phyloP scores from a whole-genome alignment of 352 stramenopile genomes.

The Pythium myriotylum region DNA sequence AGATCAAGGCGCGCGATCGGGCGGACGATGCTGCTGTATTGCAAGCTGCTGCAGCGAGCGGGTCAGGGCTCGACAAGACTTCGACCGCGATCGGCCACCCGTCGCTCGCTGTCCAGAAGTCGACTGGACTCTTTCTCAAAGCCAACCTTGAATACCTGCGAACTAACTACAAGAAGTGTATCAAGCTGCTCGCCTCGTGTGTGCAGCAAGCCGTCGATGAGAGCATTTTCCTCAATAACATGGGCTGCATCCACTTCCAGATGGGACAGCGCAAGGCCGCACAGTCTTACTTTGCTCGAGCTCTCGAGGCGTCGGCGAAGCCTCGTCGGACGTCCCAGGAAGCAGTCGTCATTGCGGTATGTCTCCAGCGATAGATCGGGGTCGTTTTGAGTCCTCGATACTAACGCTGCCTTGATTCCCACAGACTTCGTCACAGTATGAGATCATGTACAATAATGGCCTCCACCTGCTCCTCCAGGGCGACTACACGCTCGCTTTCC shows the following conservation, averaged over 20 bases:
- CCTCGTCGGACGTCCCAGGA: constrained; percentile 45
- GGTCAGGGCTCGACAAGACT: constrained; percentile 66
- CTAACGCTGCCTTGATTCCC: too few species aligned
- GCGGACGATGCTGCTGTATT: constrained; percentile 30
- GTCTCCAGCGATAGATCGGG: too few species aligned
- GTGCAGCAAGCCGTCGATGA: constrained; percentile 83
- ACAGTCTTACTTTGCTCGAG: constrained; percentile 91
- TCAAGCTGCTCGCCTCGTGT: constrained; percentile 92
- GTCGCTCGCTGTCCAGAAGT: constrained; percentile 83
- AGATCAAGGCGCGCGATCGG: constrained; percentile 71
- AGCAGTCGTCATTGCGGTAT: constrained; percentile 53
- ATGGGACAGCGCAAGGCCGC: constrained; percentile 89
- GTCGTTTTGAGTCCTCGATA: constrained; percentile 8
- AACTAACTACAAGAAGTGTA: constrained; percentile 94
- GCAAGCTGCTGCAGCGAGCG: not conserved
- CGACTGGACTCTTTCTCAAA: constrained; percentile 90
- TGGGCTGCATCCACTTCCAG: constrained; percentile 93
- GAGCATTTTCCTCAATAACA: constrained; percentile 89
- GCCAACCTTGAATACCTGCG: constrained; percentile 94
- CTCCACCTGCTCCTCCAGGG: constrained; percentile 87
- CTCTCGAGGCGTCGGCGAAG: constrained; percentile 68
- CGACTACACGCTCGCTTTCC: constrained; percentile 82
- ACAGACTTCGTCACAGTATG: constrained; percentile 77
- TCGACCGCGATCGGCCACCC: constrained; percentile 78
- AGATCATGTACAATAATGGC: constrained; percentile 94